phyloP scores from a whole-genome alignment of 2,329 filamentous ascomycete genomes.

The Nakataea oryzae region DNA sequence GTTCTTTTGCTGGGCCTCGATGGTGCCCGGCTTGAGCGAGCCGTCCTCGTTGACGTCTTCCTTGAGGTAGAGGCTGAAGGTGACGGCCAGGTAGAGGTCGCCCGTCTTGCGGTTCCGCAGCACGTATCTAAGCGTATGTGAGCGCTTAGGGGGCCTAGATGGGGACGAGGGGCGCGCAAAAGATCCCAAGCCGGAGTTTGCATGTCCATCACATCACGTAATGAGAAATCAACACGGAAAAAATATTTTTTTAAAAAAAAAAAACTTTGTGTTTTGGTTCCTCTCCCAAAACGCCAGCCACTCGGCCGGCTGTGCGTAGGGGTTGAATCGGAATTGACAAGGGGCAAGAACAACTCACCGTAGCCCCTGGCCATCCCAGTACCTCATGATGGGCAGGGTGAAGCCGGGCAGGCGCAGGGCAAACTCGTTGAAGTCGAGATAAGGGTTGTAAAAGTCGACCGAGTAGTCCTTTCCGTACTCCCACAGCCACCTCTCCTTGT shows the following conservation, averaged over 20 bases:
- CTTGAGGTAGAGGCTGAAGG: slow-evolving; percentile 67
- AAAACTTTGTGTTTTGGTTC: background rate
- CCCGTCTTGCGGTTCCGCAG: slow-evolving; percentile 69
- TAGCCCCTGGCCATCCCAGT: slow-evolving; percentile 70
- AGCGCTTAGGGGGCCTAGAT: slow-evolving; percentile 42
- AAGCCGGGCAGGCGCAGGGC: slow-evolving; percentile 64
- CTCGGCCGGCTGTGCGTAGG: background rate
- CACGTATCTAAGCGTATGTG: slow-evolving; percentile 83
- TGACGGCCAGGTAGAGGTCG: slow-evolving; percentile 68
- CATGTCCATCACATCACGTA: background rate
- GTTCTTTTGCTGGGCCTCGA: slow-evolving; percentile 10
- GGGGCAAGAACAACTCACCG: slow-evolving; percentile 40
- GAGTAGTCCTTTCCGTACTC: slow-evolving; percentile 41
- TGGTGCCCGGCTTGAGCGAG: slow-evolving; percentile 33
- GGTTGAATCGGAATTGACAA: background rate
- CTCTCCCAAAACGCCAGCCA: background rate
- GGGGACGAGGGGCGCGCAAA: slow-evolving; percentile 8
- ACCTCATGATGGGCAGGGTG: slow-evolving; percentile 60
- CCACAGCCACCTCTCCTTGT: slow-evolving; percentile 43
- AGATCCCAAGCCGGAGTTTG: slow-evolving; percentile 3
- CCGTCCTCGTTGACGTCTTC: slow-evolving; percentile 54
- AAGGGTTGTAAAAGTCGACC: slow-evolving; percentile 77
- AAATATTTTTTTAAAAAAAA: background rate
- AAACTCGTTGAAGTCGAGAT: slow-evolving; percentile 73
- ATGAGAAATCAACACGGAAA: background rate